Evolutionary conservation across 441 rosid species (phyloP), one percentile per base, ranked within the genome.

Genomic region (Pelargonium fulgidum): DNA sequence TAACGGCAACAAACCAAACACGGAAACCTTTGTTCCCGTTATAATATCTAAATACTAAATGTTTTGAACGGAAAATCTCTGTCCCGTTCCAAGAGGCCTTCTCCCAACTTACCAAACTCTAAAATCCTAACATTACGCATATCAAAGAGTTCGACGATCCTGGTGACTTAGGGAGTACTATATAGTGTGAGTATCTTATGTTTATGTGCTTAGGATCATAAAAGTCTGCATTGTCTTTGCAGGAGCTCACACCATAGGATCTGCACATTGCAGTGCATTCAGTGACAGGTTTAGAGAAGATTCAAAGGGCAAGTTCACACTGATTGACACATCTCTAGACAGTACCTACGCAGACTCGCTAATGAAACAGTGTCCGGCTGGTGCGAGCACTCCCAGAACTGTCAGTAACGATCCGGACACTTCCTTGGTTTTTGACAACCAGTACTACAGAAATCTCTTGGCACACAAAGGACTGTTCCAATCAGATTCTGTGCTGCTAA

Each of bases 221-320:
- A 39, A 39, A 39, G 42, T 33, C 39, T 39, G 42, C 7, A 9
- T 63, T 22, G 42, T 24, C 9, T 41, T 29, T 41, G 62, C 83
- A 90, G 98, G 97, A 71, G 92, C 98, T 10, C 94, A 93, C 77
- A 91, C 96, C 8, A 85, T 93, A 19, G 97, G 97, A 77, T 22
- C 81, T 36, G 98, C 97, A 5, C 97, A 91, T 65, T 93, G 97
- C 79, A 80, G 76, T 20, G 81, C 97, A 8, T 89, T 93, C 82
- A 91, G 84, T 16, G 90, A 82, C 16, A 81, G 96, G 69, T 90
- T 89, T 66, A 77, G 39, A 47, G 69, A 64, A 66, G 84, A 84
- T 71, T 76, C 92, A 3, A 80, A 75, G 65, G 97, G 98, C 10
- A 80, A 84, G 1, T 74, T 86, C 11, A 75, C 66, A n/a, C 78